Conservation (phyloP, 2,329 filamentous ascomycete species). For the Calonectria montana region DNA sequence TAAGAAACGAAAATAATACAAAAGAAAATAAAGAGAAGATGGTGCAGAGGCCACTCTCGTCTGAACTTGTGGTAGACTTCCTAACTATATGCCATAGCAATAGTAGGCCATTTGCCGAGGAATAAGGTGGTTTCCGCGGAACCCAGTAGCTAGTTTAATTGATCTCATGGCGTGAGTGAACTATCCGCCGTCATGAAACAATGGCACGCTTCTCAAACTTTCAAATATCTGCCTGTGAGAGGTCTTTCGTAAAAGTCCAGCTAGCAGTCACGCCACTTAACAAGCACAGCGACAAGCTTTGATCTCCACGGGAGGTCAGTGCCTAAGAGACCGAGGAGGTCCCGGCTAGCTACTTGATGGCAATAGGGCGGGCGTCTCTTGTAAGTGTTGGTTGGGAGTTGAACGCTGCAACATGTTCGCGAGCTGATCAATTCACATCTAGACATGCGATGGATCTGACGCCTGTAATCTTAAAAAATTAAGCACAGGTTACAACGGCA, state of each 20-base stretch:
- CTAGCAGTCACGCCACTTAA: too few relatives aligned
- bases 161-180: too few relatives aligned
- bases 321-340: background rate
- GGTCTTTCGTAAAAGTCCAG: too few relatives aligned
- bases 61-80: background rate
- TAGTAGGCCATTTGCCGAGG: too few relatives aligned
- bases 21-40: background rate
- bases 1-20: too few relatives aligned
- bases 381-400: background rate
- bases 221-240: too few relatives aligned
- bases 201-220: too few relatives aligned
- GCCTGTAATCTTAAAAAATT: background rate
- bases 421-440: background rate
- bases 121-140: too few relatives aligned
- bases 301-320: background rate
- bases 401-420: background rate
- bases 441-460: background rate
- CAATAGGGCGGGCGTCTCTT: background rate
- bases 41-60: background rate
- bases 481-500: background rate
- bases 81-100: too few relatives aligned
- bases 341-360: background rate
- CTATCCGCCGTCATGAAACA: too few relatives aligned
- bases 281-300: too few relatives aligned
- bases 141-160: too few relatives aligned